Percentiles rank a stretch among this genome's conserved stretches.
phyloP scores from a whole-genome alignment of 176 grass and related monocot genomes.

The Rhynchospora breviuscula region DNA sequence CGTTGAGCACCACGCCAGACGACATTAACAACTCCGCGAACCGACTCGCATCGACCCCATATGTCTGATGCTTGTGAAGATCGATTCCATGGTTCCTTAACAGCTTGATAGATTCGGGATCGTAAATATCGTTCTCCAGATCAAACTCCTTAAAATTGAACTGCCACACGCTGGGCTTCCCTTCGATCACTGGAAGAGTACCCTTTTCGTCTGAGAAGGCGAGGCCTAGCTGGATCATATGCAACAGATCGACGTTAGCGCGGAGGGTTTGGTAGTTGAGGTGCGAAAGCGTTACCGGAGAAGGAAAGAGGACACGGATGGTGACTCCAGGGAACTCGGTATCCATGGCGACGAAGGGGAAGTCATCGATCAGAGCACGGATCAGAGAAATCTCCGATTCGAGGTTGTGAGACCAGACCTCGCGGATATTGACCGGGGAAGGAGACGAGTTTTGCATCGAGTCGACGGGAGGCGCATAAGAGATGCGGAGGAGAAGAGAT shows the following conservation, averaged over 20 bases:
- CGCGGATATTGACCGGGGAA: slow-evolving; percentile 53
- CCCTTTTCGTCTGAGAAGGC: slow-evolving; percentile 53
- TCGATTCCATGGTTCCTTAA: slow-evolving; percentile 56
- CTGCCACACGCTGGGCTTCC: slow-evolving; percentile 54
- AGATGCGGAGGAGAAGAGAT: slow-evolving; percentile 33
- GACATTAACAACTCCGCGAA: slow-evolving; percentile 76
- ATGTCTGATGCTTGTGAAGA: slow-evolving; percentile 37
- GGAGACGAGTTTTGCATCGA: slow-evolving; percentile 16
- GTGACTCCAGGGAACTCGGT: slow-evolving; percentile 82
- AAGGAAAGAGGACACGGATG: slow-evolving; percentile 21
- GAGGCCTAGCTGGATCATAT: slow-evolving; percentile 82
- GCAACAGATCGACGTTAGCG: slow-evolving; percentile 69
- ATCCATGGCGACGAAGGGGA: slow-evolving; percentile 67
- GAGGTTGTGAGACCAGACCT: slow-evolving; percentile 67
- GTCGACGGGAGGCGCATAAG: slow-evolving; percentile 29
- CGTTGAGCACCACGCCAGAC: slow-evolving; percentile 60
- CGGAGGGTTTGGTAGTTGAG: slow-evolving; percentile 56
- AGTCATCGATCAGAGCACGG: slow-evolving; percentile 42
- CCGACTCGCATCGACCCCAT: slow-evolving; percentile 40
- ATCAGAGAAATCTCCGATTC: slow-evolving; percentile 64
- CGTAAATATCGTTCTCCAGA: slow-evolving; percentile 31
- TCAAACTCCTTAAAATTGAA: slow-evolving; percentile 83
- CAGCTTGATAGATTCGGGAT: slow-evolving; percentile 54
- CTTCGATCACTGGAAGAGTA: slow-evolving; percentile 39
- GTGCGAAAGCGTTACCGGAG: slow-evolving; percentile 11